These are phyloP conservation scores for Penicillium goetzii DNA, from an alignment of 495 filamentous ascomycete species.

Conservation along the genomic window DNA sequence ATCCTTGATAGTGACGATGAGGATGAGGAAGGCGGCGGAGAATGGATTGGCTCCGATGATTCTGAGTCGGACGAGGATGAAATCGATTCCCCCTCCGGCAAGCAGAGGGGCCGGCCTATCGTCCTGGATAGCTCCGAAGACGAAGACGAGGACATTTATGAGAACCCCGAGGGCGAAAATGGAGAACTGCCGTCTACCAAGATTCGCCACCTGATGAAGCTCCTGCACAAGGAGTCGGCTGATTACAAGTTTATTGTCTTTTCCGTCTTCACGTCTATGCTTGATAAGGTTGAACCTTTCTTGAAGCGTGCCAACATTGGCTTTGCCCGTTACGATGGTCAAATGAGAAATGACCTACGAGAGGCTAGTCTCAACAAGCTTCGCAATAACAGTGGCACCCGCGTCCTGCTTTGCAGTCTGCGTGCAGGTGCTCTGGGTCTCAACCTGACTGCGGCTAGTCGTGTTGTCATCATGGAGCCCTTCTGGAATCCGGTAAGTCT, in stretches of 20 bases:
- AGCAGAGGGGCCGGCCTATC: slow-evolving; percentile 24
- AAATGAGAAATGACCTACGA: slow-evolving; percentile 90
- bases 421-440: slow-evolving; percentile 92
- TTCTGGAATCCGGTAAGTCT: slow-evolving; percentile 92
- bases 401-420: slow-evolving; percentile 87
- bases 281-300: slow-evolving; percentile 95
- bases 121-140: slow-evolving; percentile 29
- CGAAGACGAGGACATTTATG: slow-evolving; percentile 43
- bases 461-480: slow-evolving; percentile 93
- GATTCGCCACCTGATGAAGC: slow-evolving; percentile 78
- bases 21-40: slow-evolving; percentile 79
- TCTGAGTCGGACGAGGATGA: slow-evolving; percentile 56
- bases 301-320: slow-evolving; percentile 69
- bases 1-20: slow-evolving; percentile 70
- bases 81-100: slow-evolving; percentile 40
- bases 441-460: slow-evolving; percentile 90
- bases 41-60: slow-evolving; percentile 71
- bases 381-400: slow-evolving; percentile 68
- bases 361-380: slow-evolving; percentile 81
- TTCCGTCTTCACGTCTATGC: slow-evolving; percentile 96
- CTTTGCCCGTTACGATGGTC: slow-evolving; percentile 90
- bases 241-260: slow-evolving; percentile 96
- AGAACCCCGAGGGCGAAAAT: slow-evolving; percentile 51
- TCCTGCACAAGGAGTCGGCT: slow-evolving; percentile 76
- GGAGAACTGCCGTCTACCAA: slow-evolving; percentile 79